Evolutionary conservation across 352 stramenopile species (phyloP).

Genomic region (Pythium phragmiticola): DNA sequence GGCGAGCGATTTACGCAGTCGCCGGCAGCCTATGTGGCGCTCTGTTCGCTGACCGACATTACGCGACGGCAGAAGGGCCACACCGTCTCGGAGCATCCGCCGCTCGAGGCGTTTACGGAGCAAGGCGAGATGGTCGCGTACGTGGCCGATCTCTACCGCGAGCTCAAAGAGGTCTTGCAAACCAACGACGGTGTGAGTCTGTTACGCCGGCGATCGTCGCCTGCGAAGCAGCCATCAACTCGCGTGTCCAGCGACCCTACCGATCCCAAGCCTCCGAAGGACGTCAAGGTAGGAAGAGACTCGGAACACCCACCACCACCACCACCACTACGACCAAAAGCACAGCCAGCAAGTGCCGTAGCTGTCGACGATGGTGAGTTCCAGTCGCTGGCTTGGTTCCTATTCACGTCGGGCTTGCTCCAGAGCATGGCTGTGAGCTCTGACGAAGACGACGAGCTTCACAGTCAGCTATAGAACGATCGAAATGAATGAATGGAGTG

Average conservation of each 20-base stretch:
- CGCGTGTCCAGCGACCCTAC: too few species aligned
- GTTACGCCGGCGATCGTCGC: neutral
- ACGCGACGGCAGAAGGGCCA: neutral
- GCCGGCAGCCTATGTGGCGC: slow-evolving; percentile 37
- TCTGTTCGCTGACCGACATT: slow-evolving; percentile 50
- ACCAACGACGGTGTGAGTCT: neutral
- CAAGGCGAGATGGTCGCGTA: slow-evolving; percentile 34
- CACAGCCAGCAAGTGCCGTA: neutral
- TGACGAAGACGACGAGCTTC: slow-evolving; percentile 29
- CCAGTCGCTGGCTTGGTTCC: slow-evolving; percentile 32
- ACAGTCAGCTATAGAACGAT: slow-evolving; percentile 23
- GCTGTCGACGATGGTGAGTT: slow-evolving; percentile 24
- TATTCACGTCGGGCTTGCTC: slow-evolving; percentile 32
- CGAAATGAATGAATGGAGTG: neutral
- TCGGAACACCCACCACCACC: neutral
- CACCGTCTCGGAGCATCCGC: slow-evolving; percentile 21
- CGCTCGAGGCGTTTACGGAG: slow-evolving; percentile 29
- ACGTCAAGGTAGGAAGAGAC: too few species aligned
- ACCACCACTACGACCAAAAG: too few species aligned
- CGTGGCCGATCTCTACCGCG: slow-evolving; percentile 36
- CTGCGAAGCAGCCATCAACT: too few species aligned
- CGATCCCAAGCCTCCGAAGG: too few species aligned
- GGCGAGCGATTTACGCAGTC: neutral
- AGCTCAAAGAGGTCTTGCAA: slow-evolving; percentile 28
- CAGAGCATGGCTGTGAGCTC: slow-evolving; percentile 34